Evolutionary conservation across 768 basidiomycete species (phyloP), one percentile per base, ranked within the genome.

Genomic region (Naematelia encephala): DNA sequence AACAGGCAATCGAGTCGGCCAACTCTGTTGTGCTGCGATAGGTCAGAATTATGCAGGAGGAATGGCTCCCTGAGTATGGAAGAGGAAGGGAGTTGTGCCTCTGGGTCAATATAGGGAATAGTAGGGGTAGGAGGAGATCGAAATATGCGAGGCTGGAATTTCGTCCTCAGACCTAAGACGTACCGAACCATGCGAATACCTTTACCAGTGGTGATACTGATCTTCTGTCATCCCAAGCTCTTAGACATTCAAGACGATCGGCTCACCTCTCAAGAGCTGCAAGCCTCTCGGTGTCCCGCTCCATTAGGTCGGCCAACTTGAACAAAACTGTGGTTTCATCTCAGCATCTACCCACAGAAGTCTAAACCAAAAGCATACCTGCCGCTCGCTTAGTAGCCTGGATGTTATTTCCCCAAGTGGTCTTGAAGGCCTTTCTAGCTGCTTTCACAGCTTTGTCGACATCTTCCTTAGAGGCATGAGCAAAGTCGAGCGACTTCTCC

Each of bases 361-460:
- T n/a, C 46, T 14, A 2, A 30, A 51, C 11, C n/a, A n/a, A 28
- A 14, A 10, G 66, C 58, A 51, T 51, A 65, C 64, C 29, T 11
- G 61, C 58, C 19, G 69, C 75, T 44, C 79, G 60, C 34, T 79
- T 77, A 0, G 64, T 59, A 8, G 71, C 76, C 2, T 60, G 47
- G 4, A 65, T 51, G n/a, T 76, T 72, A 39, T 63, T 61, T 0
- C 79, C 79, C 80, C 80, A 80, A 1, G 76, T 76, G 1, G 75
- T 76, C 60, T 76, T 70, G 68, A 80, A 79, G 1, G 79, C 79
- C 49, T 57, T 63, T 22, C 79, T 66, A 3, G 79, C 78, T 5
- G 75, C 70, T 16, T 60, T 62, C 57, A 91, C 90, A 0, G 90
- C 90, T 48, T 74, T 67, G 74, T 93, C 87, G 61, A 94, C 84